Conservation (phyloP, 768 basidiomycete species). For the Dioszegia hungarica region DNA sequence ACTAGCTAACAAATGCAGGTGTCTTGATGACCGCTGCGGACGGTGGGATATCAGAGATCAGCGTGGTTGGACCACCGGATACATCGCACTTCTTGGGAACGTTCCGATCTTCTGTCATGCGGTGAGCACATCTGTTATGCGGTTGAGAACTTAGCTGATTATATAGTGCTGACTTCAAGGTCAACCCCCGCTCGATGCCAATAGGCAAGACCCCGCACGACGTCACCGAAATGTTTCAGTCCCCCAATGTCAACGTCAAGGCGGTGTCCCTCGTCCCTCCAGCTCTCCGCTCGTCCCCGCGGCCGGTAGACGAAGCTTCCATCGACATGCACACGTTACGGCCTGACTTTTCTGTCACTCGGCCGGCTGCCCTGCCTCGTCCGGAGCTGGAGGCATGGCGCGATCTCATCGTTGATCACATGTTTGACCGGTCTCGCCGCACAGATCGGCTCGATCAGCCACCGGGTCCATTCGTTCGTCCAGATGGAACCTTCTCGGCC, state of each 20-base stretch:
- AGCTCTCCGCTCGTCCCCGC: background rate
- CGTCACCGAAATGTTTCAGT: conserved; percentile 16
- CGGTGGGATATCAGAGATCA: conserved; percentile 57
- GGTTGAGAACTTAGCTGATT: background rate
- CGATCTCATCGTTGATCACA: conserved; percentile 34
- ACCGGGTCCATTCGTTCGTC: background rate
- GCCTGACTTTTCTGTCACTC: background rate
- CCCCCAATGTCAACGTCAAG: conserved; percentile 21
- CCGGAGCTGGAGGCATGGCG: conserved; percentile 9
- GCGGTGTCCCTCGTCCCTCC: conserved; percentile 19
- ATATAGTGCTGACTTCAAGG: background rate
- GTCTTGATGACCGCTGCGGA: conserved; percentile 77
- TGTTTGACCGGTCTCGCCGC: conserved; percentile 26
- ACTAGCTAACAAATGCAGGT: conserved; percentile 52
- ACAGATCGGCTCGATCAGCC: background rate
- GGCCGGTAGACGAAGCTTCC: background rate
- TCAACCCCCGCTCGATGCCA: background rate
- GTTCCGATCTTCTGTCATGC: conserved; percentile 62
- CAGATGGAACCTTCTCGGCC: background rate
- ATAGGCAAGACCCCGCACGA: background rate
- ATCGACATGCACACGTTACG: background rate
- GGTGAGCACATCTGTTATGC: conserved; percentile 53
- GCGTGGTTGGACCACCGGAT: conserved; percentile 69
- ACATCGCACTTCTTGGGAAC: conserved; percentile 66
- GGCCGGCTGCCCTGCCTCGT: background rate